Percentiles rank a stretch among this genome's conserved stretches.
These are phyloP conservation scores for Fulvia fulva DNA, from an alignment of 2,329 filamentous ascomycete species.

Conservation along the genomic window DNA sequence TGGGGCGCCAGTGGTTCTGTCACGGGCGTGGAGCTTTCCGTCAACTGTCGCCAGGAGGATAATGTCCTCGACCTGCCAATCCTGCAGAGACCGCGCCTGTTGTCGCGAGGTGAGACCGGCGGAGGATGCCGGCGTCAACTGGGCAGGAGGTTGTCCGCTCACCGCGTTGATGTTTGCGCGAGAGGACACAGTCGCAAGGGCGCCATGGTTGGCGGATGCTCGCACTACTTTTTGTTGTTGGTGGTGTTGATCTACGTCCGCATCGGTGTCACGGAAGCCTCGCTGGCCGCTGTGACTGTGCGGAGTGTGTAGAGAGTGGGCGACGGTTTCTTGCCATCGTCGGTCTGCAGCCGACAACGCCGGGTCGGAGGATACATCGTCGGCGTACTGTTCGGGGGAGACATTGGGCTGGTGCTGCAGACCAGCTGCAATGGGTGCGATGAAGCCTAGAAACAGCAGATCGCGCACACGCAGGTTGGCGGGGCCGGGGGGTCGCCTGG, in stretches of 20 bases:
- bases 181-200: conserved; percentile 88
- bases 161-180: conserved; percentile 75
- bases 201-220: conserved; percentile 57
- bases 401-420: conserved; percentile 36
- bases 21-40: conserved; percentile 87
- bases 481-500: conserved; percentile 29
- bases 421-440: conserved; percentile 33
- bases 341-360: conserved; percentile 18
- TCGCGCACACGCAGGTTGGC: conserved; percentile 26
- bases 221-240: conserved; percentile 26
- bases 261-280: conserved; percentile 25
- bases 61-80: conserved; percentile 99
- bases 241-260: conserved; percentile 15
- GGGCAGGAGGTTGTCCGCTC: conserved; percentile 72
- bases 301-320: conserved; percentile 27
- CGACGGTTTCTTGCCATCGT: conserved; percentile 15
- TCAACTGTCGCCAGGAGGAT: conserved; percentile 99
- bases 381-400: conserved; percentile 10
- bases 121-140: conserved; percentile 51
- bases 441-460: conserved; percentile 29
- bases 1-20: conserved; percentile 77
- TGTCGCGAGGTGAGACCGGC: conserved; percentile 69
- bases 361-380: conserved; percentile 19
- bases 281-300: conserved; percentile 23
- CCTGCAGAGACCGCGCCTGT: conserved; percentile 93